Percentiles rank a stretch among this genome's conserved stretches.
phyloP scores from a whole-genome alignment of 257 asterid species.

The Forsythia viridissima region DNA sequence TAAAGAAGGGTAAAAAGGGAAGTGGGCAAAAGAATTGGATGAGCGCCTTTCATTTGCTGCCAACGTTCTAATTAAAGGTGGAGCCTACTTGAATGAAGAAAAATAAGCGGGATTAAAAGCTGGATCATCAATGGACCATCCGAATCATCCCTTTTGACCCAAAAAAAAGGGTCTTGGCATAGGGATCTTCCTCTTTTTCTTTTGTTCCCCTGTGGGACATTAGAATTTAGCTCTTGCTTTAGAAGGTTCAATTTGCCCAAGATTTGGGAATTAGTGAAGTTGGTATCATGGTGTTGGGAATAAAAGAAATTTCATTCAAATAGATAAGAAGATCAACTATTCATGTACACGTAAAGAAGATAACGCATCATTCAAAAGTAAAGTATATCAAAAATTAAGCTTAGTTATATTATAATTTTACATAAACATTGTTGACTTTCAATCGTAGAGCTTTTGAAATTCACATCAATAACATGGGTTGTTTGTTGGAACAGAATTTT shows the following conservation, averaged over 20 bases:
- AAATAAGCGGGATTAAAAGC: not conserved
- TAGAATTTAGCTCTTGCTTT: not conserved
- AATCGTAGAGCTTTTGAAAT: too few relatives aligned
- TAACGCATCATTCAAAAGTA: too few relatives aligned
- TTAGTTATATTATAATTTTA: too few relatives aligned
- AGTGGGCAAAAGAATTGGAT: not conserved
- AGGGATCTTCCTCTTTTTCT: not conserved
- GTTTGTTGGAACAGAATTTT: too few relatives aligned
- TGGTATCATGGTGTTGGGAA: not conserved
- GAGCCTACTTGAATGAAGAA: conserved; percentile 25
- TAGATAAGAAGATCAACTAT: not conserved
- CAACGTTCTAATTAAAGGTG: conserved; percentile 67
- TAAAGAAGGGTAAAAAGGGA: conserved; percentile 28
- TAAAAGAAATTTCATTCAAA: not conserved
- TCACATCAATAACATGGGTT: too few relatives aligned
- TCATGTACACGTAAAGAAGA: too few relatives aligned
- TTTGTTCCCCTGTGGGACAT: not conserved
- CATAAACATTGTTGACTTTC: too few relatives aligned
- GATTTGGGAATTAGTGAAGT: not conserved
- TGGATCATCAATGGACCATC: not conserved
- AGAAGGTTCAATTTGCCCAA: not conserved
- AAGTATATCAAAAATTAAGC: too few relatives aligned
- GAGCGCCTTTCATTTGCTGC: conserved; percentile 8
- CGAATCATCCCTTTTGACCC: not conserved
- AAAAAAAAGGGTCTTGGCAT: not conserved